Conservation (phyloP, 495 filamentous ascomycete genomes). For the Neurospora africana region DNA sequence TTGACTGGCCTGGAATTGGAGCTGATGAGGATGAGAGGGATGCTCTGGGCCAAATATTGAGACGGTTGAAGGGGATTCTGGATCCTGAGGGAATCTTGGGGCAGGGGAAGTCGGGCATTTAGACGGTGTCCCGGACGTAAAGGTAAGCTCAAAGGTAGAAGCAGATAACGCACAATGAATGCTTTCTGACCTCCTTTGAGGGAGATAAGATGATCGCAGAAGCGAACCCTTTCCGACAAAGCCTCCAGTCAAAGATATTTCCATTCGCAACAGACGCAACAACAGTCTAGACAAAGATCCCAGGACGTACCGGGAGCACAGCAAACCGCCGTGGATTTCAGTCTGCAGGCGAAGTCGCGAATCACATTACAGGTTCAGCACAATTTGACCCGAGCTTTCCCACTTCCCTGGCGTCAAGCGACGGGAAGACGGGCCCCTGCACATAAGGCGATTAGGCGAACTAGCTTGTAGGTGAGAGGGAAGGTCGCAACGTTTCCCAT, state of each 20-base stretch:
- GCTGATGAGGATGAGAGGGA: slow-evolving; percentile 17
- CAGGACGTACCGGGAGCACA: background rate
- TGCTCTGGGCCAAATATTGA: slow-evolving; percentile 21
- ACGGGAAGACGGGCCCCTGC: background rate
- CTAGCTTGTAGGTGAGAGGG: background rate
- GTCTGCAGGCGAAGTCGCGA: background rate
- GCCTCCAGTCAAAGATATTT: background rate
- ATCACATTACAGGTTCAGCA: background rate
- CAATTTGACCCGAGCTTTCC: background rate
- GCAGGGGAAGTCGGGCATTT: slow-evolving; percentile 17
- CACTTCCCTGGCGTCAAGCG: background rate
- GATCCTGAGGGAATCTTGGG: slow-evolving; percentile 17
- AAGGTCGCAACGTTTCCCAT: background rate
- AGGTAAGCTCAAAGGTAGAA: background rate
- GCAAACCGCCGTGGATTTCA: background rate
- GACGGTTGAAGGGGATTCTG: slow-evolving; percentile 12
- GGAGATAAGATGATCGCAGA: background rate
- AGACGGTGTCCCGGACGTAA: background rate
- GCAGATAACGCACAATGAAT: background rate
- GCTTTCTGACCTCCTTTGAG: background rate
- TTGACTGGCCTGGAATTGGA: background rate
- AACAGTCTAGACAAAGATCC: background rate
- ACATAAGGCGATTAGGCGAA: background rate
- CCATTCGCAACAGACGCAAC: background rate
- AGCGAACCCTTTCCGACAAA: background rate